Base-by-base conservation (phyloP, 805 yeast species). In the Zygosaccharomyces gambellarensis region DNA sequence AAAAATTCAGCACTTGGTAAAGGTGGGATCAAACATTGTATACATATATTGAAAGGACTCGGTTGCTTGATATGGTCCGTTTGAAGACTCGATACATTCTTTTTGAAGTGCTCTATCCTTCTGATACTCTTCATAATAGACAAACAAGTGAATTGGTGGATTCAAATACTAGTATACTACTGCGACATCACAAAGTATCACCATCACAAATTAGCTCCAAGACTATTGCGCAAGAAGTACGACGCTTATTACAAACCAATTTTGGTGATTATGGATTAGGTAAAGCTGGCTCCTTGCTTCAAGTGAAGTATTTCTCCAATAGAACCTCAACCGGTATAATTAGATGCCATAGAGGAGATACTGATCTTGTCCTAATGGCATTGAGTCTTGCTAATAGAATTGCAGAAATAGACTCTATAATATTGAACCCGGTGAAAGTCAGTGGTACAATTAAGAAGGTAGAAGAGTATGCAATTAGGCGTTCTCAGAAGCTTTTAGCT, bases 371-470 rank as follows among this genome's bases (percentile, higher is more conserved):
- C 1, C 71, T 87, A 49, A 87, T 85, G 0, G 87, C 96, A 0
- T 64, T 92, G 52, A 70, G 81, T 1, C 64, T 82, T 43, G 77
- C 84, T 9, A 72, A 72, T 36, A 69, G 70, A 27, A 59, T 89
- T 2, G 81, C 75, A 14, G 80, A 76, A 21, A 61, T 61, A 28
- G 68, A 69, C 5, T 67, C 65, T 0, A 77, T 81, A 4, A 75
- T 85, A 9, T 65, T 90, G 12, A 73, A 82, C 47, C 83, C 87
- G 27, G 69, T 78, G 4, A 85, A 84, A 49, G 81, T 87, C 0
- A 83, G 95, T 60, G 98, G 97, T 0, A 89, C 97, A 0, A 90
- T 90, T 29, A 83, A 82, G 62, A 88, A 87, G 61, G 80, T 95
- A 55, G 95, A 90, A 62, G 77, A 81, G 55, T 78, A 74, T 50